Base-by-base conservation (phyloP, 2,329 filamentous ascomycete species). In the Hyphodiscus sp. region DNA sequence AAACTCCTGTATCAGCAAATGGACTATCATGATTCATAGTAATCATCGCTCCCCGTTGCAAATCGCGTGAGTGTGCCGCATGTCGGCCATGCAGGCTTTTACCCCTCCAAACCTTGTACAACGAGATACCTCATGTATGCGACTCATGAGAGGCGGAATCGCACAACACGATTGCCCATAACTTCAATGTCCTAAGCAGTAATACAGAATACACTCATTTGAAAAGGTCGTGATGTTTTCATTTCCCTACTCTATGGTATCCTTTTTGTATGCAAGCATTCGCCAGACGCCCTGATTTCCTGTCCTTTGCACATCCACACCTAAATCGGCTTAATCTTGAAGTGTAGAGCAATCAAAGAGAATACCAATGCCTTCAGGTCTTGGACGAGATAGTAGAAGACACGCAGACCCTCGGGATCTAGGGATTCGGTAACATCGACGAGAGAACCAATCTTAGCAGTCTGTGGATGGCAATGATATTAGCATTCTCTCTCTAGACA, bases 341-440 rank as follows among this genome's bases (percentile, higher is more conserved):
- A 99, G 74, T 99, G 94, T 59, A 99, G 79, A 2, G 90, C 89
- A 65, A 97, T 99, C 61, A 99, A 74, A 51, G 92, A 96, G 71
- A 99, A 99, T 2, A 99, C 90, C 41, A 99, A 77, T 0, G 94
- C 94, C 74, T 97, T 99, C 23, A 99, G 75, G 68, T 99, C 94
- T 69, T 99, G 94, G 5, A 97, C 92, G 8, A 99, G 84, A 68
- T 99, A 99, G 76, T 99, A 99, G 73, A 99, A 99, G 2, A 99
- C 94, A 48, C 94, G 84, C 13, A 99, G 81, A 29, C 94, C 94
- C 73, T 99, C 94, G 1, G 94, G 94, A 68, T 99, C 94, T 49
- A 89, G 87, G 2, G 91, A 96, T 68, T 97, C 94, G 49, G 91
- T 95, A 55, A 99, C 94, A 68, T 99, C 94, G 62, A 96, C 91